Base-by-base conservation (phyloP, 2,329 filamentous ascomycete species). In the Aureobasidium sp. region DNA sequence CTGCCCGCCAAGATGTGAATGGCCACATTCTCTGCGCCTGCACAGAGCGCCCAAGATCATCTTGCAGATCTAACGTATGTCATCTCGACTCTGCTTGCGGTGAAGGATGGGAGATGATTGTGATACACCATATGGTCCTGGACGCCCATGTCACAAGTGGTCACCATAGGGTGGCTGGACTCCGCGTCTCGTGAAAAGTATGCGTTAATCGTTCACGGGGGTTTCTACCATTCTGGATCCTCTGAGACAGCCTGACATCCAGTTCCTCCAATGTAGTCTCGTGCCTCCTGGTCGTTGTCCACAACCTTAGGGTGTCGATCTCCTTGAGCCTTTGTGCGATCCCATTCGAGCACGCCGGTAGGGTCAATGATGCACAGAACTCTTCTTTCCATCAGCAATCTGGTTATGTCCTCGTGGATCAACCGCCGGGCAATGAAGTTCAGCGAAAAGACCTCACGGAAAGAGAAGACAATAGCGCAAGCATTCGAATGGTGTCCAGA, bases 401-500 rank as follows among this genome's bases (percentile, higher is more conserved):
- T 64, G 20, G 48, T 62, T 7, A 68, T 63, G 29, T 68, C 64
- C 43, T 67, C 66, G 53, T 66, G 65, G 10, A 67, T 50, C 12
- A 68, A 55, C 3, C 64, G 37, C 24, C 67, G 62, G 10, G 67
- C 67, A 7, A 67, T 66, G 12, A 65, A 67, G 61, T 66, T 68
- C 12, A 68, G 59, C 0, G 67, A 68, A 47, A 65, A 68, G 13
- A 67, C 67, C 17, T 68, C 66, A 1, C 65, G 64, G 52, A 68
- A 67, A 7, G 67, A 68, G 12, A 68, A 57, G 37, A 68, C 66
- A 1, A 68, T 65, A 12, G 65, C 67, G 47, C 67, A 68, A 9
- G 67, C 67, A 39, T 68, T 62, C 7, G 61, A 62, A n/a, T 67
- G 67, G 7, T 50, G 29, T 15, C 67, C 67, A 1, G 67, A 68